Base-by-base conservation (phyloP, 257 asterid species). In the Scutellaria galericulata region DNA sequence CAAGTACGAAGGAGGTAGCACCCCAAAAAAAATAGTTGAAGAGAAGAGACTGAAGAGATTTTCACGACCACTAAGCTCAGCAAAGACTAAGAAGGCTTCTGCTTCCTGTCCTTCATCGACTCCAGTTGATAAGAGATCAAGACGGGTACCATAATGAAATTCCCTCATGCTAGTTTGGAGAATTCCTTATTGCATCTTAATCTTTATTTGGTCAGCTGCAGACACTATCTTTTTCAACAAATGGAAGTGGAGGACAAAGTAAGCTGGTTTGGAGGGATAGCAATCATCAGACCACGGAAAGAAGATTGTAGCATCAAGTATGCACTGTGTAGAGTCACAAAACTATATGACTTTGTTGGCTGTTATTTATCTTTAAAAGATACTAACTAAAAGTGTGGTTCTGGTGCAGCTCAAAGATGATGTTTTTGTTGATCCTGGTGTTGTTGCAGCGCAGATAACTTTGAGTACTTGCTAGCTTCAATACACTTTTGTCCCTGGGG, bases 51-150 rank as follows among this genome's bases (percentile, higher is more conserved):
- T 54, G 69, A 88, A 74, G 83, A 80, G 82, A 73, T 37, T 83
- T 58, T 77, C 83, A 44, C 83, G 73, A 64, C 83, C 81, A 82
- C 62, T 77, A 59, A 75, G 58, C 73, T 81, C 86, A 60, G 63
- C 73, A 67, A 88, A 81, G 84, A 75, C 77, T 59, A 78, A 83
- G 74, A 88, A 74, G 77, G 78, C 83, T 67, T 74, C 93, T 63
- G 78, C 74, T 80, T 58, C 91, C 51, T 42, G 73, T 56, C 79
- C 69, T 77, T 47, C 86, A 12, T 80, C 84, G 85, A 92, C 99
- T 74, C 98, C 99, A 72, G 65, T 76, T 20, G 99, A 95, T 79
- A 92, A 92, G 88, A 92, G 84, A 84, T 86, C 97, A 72, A 90
- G 89, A 78, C 79, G 82, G 87, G 98, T 95, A 84, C 50, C 85